Evolutionary conservation across 441 rosid genomes (phyloP), one percentile per base, ranked within the genome.

Genomic region (Eruca vesicaria): DNA sequence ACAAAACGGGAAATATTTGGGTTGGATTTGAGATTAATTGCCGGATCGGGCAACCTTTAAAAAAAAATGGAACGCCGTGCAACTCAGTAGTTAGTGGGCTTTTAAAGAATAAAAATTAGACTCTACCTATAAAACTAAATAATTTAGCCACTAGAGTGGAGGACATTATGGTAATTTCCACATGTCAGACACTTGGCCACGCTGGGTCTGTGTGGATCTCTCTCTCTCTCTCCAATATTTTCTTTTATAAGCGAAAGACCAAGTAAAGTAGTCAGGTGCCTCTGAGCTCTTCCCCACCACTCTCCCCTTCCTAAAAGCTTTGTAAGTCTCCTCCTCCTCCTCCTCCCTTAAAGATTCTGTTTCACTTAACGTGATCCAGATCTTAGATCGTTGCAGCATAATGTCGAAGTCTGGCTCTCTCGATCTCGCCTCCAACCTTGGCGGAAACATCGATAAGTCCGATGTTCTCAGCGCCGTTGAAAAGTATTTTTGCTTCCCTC

Each of bases 351-450:
- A 0, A 7, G 33, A n/a, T n/a, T n/a, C n/a, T n/a, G 19, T 18
- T 53, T 9, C 4, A 5, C 0, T 9, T 1, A 16, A 32, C 36
- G 18, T 69, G 66, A 26, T 26, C 32, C 68, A 75, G 79, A 76
- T 76, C 75, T 63, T 52, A 31, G 16, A 55, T 16, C 15, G 23
- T 6, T 57, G 71, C 38, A 3, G 4, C 4, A 61, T 35, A 63
- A 87, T 87, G 94, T 86, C 91, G 71, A 87, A 87, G 75, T 69
- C 87, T 14, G 83, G 91, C 41, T 90, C 88, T 20, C 70, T 92
- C 82, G 98, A 95, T 91, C 96, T 95, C 69, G 98, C 98, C 9
- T 78, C 97, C 5, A 92, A 92, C 10, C 76, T 95, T 21, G 99
- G 98, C 53, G 98, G 99, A 50, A 88, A 87, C 84, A 87, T 95